Conservation (phyloP, 768 basidiomycete genomes). For the Grammothele lineata region DNA sequence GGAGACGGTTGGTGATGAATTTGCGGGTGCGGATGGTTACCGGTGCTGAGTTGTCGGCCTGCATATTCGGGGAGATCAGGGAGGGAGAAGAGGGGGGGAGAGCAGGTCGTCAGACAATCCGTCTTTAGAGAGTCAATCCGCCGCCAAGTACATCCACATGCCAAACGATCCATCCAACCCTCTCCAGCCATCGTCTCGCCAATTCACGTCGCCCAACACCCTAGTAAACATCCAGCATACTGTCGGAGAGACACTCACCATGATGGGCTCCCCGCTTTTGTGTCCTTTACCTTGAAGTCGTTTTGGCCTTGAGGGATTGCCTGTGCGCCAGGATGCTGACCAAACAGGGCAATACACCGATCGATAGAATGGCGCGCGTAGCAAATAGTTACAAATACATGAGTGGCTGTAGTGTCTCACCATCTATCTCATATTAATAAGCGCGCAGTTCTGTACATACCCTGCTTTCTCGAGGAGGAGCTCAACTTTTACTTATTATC, state of each 20-base stretch:
- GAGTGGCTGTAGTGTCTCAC: no score
- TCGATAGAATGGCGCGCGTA: slow-evolving; percentile 7
- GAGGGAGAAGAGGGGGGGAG: neutral
- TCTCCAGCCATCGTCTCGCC: slow-evolving; percentile 21
- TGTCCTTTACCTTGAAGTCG: slow-evolving; percentile 27
- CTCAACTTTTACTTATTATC: no score
- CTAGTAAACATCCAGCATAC: slow-evolving; percentile 14
- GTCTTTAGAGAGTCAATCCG: slow-evolving; percentile 9
- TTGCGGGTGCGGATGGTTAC: slow-evolving; percentile 97
- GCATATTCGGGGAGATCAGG: slow-evolving; percentile 13
- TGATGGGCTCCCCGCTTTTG: slow-evolving; percentile 25
- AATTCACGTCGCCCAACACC: slow-evolving; percentile 4
- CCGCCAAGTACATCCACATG: slow-evolving; percentile 28
- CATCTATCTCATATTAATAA: no score
- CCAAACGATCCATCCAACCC: slow-evolving; percentile 30
- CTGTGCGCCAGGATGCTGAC: slow-evolving; percentile 16
- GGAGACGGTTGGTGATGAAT: slow-evolving; percentile 98
- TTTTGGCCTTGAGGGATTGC: slow-evolving; percentile 19
- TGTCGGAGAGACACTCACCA: slow-evolving; percentile 25
- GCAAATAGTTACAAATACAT: slow-evolving; percentile 13
- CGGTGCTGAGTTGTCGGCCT: slow-evolving; percentile 80
- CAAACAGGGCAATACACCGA: slow-evolving; percentile 19
- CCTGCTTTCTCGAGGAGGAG: no score
- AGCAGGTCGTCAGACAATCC: slow-evolving; percentile 2
- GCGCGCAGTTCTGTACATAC: no score